These are phyloP conservation scores for Athelia psychrophila DNA, from an alignment of 1,284 basidiomycete species.

Conservation along the genomic window DNA sequence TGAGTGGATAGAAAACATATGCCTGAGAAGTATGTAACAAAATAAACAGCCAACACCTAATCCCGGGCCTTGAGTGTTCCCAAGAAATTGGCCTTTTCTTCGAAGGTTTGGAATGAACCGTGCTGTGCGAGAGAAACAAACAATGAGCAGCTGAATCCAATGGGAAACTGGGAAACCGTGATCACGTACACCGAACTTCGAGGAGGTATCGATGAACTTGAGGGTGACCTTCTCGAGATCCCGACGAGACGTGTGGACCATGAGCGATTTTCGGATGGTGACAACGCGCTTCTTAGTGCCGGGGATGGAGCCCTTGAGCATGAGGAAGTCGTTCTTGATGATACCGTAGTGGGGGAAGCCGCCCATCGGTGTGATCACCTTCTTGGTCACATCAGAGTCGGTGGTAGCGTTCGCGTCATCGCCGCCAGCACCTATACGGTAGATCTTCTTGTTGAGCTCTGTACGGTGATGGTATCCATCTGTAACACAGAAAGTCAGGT, in stretches of 20 bases:
- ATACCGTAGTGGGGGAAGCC: conserved; percentile 99
- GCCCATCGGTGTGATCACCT: conserved; percentile 97
- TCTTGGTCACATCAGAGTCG: conserved; percentile 91
- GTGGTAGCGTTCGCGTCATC: conserved; percentile 90
- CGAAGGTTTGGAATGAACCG: conserved; percentile 92
- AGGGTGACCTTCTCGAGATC: conserved; percentile 96
- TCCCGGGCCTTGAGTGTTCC: conserved; percentile 84
- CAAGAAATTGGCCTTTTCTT: conserved; percentile 94
- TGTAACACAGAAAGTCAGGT: conserved; percentile 27
- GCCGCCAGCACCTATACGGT: conserved; percentile 86
- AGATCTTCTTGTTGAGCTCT: conserved; percentile 98
- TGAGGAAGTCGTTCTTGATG: conserved; percentile 97
- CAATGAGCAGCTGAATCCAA: conserved; percentile 11
- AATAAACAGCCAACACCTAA: conserved; percentile 37
- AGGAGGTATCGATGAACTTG: conserved; percentile 98
- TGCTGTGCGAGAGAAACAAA: conserved; percentile 54
- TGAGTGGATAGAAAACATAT: conserved; percentile 31
- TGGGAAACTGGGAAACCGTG: neutral
- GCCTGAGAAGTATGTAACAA: conserved; percentile 25
- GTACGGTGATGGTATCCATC: conserved; percentile 99
- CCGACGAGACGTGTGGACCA: conserved; percentile 85
- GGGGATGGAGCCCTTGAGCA: conserved; percentile 92
- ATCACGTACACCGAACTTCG: conserved; percentile 83
- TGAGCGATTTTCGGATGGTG: conserved; percentile 87
- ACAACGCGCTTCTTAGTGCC: conserved; percentile 98